Conservation (phyloP, 2,329 filamentous ascomycete genomes). For the Chaetothyriales sp. region DNA sequence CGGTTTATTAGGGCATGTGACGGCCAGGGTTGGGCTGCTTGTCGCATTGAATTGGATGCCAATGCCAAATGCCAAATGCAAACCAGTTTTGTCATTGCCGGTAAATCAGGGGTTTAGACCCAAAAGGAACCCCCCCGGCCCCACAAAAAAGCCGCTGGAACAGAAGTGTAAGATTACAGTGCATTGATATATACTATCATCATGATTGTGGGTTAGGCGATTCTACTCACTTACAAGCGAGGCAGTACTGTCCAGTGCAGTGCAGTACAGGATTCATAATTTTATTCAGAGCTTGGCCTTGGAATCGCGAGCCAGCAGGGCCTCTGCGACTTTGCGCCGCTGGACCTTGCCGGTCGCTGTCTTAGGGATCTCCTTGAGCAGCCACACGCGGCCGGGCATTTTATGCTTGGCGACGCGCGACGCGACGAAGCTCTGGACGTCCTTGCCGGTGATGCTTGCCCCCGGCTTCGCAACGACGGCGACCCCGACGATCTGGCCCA, state of each 20-base stretch:
- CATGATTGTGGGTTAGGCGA: too few species aligned
- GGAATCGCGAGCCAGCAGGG: constrained; percentile 59
- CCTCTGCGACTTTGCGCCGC: constrained; percentile 70
- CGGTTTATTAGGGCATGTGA: too few species aligned
- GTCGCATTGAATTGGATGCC: too few species aligned
- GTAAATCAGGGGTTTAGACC: too few species aligned
- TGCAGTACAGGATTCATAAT: neutral
- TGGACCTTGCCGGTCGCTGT: constrained; percentile 88
- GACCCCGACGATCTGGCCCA: constrained; percentile 68
- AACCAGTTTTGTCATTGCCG: too few species aligned
- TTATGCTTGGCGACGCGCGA: constrained; percentile 71
- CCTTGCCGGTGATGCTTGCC: constrained; percentile 41
- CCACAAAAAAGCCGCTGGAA: too few species aligned
- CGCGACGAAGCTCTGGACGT: constrained; percentile 54
- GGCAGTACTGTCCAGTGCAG: neutral
- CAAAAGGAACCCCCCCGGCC: too few species aligned
- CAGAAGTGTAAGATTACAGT: too few species aligned
- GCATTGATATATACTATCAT: too few species aligned
- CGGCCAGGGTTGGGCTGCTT: too few species aligned
- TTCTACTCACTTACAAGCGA: too few species aligned
- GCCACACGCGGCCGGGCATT: constrained; percentile 71
- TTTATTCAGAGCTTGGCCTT: constrained; percentile 38
- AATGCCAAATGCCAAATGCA: too few species aligned
- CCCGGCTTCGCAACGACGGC: constrained; percentile 61
- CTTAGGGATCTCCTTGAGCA: constrained; percentile 75